Percentiles rank a stretch among this genome's conserved stretches.
phyloP scores from a whole-genome alignment of 805 yeast species.

The Zygosaccharomyces bailii region DNA sequence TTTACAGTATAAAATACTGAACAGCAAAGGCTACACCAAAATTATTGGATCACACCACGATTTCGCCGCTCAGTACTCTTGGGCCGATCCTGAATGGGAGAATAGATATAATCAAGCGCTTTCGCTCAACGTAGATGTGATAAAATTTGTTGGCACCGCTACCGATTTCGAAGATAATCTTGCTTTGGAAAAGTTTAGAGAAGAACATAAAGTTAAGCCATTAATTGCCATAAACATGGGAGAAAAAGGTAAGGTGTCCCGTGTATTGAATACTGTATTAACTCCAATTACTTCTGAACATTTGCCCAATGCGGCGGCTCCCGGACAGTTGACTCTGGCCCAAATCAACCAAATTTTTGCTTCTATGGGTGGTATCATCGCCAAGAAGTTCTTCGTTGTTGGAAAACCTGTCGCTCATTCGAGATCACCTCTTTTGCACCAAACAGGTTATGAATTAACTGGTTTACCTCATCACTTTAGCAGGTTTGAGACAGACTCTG shows the following conservation, averaged over 20 bases:
- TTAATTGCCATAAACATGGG: slow-evolving; percentile 85
- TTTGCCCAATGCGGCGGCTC: slow-evolving; percentile 72
- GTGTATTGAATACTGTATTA: slow-evolving; percentile 67
- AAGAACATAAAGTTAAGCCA: slow-evolving; percentile 50
- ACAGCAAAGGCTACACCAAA: slow-evolving; percentile 56
- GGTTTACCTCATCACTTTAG: slow-evolving; percentile 74
- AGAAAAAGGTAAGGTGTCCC: slow-evolving; percentile 67
- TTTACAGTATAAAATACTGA: slow-evolving; percentile 49
- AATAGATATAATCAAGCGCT: slow-evolving; percentile 65
- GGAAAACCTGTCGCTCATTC: slow-evolving; percentile 86
- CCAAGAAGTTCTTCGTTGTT: slow-evolving; percentile 64
- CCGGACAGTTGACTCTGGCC: slow-evolving; percentile 68
- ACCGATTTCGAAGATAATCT: slow-evolving; percentile 61
- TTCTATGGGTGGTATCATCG: slow-evolving; percentile 58
- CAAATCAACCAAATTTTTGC: slow-evolving; percentile 58
- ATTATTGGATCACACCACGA: slow-evolving; percentile 85
- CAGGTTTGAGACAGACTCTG: slow-evolving; percentile 64
- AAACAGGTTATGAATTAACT: slow-evolving; percentile 67
- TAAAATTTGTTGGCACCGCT: slow-evolving; percentile 84
- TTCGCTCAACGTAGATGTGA: slow-evolving; percentile 61
- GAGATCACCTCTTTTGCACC: slow-evolving; percentile 84
- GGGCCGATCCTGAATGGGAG: slow-evolving; percentile 75
- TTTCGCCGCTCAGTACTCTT: slow-evolving; percentile 54
- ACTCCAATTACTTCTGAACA: slow-evolving; percentile 80
- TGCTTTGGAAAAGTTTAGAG: slow-evolving; percentile 65